Conservation (phyloP, 164 flowering plant genomes). For the Chloranthus sessilifolius region DNA sequence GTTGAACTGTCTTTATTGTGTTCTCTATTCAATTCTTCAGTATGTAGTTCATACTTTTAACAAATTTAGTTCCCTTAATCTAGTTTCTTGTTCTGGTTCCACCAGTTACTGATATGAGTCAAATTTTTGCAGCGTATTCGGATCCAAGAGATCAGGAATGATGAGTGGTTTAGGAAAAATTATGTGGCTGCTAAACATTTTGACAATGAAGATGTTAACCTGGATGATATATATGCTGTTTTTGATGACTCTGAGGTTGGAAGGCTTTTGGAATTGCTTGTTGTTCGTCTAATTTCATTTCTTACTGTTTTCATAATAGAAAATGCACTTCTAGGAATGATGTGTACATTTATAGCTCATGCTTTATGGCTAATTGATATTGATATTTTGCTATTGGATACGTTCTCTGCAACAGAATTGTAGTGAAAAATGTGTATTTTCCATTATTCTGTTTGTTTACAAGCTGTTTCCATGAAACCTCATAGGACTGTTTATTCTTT, state of each 20-base stretch:
- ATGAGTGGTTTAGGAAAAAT: slow-evolving; percentile 79
- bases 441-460: neutral
- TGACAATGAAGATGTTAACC: slow-evolving; percentile 84
- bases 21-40: neutral
- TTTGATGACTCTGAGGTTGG: slow-evolving; percentile 90
- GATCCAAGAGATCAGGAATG: slow-evolving; percentile 67
- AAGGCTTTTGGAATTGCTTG: slow-evolving; percentile 10
- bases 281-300: neutral
- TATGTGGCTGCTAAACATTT: slow-evolving; percentile 58
- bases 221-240: slow-evolving; percentile 88
- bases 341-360: neutral
- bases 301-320: neutral
- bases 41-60: neutral
- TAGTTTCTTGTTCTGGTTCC: neutral
- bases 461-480: neutral
- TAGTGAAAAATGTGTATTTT: neutral
- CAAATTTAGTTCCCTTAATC: neutral
- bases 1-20: slow-evolving; percentile 1
- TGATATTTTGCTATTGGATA: neutral
- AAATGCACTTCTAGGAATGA: neutral
- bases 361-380: neutral
- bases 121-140: slow-evolving; percentile 63
- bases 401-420: neutral
- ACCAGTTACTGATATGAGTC: slow-evolving; percentile 1
- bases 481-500: neutral